Evolutionary conservation across 2,329 filamentous ascomycete species (phyloP).

Genomic region (Metarhizium anisopliae): DNA sequence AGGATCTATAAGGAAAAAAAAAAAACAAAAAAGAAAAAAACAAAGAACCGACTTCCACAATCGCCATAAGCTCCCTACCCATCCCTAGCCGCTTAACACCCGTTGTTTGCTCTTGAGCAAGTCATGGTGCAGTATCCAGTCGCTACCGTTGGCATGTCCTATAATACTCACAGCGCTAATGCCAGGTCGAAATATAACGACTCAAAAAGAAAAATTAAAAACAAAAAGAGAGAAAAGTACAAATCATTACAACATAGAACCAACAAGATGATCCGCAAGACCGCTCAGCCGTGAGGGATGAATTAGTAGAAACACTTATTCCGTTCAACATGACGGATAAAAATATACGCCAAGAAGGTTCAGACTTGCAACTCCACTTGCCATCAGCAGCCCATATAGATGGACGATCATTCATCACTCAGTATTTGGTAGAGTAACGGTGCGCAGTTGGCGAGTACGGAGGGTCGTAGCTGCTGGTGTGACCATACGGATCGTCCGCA

Average conservation of each 20-base stretch:
- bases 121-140: neutral
- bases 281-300: neutral
- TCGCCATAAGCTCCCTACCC: neutral
- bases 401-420: conserved; percentile 10
- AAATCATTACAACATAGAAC: conserved; percentile 9
- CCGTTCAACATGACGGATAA: neutral
- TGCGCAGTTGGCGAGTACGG: conserved; percentile 36
- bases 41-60: neutral
- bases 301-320: neutral
- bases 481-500: conserved; percentile 55
- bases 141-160: neutral
- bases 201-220: neutral
- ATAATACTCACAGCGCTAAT: neutral
- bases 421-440: conserved; percentile 39
- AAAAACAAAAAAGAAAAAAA: neutral
- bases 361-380: neutral
- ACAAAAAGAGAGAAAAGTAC: conserved; percentile 1
- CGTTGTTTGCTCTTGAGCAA: neutral
- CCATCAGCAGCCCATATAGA: neutral
- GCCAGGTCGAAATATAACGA: neutral
- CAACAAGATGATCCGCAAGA: neutral
- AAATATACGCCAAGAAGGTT: neutral
- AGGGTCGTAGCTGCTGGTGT: conserved; percentile 44
- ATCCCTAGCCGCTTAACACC: neutral
- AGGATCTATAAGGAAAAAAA: neutral